Conservation (phyloP, 371 early-diverging fungal species). For the Mortierella sp. region DNA sequence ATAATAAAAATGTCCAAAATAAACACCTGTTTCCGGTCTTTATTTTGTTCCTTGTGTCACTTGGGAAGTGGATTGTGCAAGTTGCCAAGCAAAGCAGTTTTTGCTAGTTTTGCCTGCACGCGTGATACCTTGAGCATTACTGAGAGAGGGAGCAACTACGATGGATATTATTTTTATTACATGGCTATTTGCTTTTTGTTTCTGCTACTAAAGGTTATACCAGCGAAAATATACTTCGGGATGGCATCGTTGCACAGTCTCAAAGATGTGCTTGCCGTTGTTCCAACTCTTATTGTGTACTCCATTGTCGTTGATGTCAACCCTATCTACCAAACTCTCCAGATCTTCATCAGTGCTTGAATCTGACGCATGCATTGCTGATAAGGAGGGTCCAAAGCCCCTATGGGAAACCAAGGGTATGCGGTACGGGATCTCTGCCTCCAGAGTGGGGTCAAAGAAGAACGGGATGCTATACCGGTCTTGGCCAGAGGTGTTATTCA, state of each 20-base stretch:
- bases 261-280: constrained; percentile 47
- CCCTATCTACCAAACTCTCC: constrained; percentile 10
- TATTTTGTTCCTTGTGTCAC: constrained; percentile 1
- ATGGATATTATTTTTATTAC: too few species aligned
- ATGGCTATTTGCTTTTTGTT: neutral
- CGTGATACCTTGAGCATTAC: too few species aligned
- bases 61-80: neutral
- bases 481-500: constrained; percentile 63
- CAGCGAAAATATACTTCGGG: constrained; percentile 50
- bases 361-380: neutral
- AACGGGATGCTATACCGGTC: constrained; percentile 69
- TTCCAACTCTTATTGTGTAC: constrained; percentile 25
- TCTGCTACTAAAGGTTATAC: constrained; percentile 12
- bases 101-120: neutral
- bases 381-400: neutral
- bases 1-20: constrained; percentile 24
- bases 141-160: too few species aligned
- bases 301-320: constrained; percentile 51
- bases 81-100: neutral
- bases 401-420: neutral
- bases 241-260: constrained; percentile 48
- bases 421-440: constrained; percentile 55
- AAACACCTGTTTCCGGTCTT: constrained; percentile 23
- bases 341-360: constrained; percentile 17
- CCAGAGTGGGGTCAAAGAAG: constrained; percentile 62